A percentile compares a stretch with the other conserved stretches of the same genome.
phyloP scores from a whole-genome alignment of 257 asterid genomes.

The Solanum chmielewskii region DNA sequence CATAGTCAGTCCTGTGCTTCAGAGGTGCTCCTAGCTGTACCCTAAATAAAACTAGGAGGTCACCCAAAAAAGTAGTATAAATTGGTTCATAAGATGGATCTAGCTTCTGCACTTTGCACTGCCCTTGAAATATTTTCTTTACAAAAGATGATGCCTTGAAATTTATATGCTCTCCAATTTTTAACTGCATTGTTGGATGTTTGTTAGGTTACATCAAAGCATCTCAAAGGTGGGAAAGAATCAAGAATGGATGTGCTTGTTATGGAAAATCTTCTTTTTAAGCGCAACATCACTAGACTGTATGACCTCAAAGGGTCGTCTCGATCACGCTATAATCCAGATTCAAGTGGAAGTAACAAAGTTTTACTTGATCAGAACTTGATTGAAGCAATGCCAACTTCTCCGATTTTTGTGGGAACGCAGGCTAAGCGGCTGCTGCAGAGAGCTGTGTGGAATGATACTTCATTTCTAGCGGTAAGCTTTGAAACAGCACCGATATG shows the following conservation, averaged over 20 bases:
- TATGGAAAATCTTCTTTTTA: conserved; percentile 92
- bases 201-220: conserved; percentile 65
- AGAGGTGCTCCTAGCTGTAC: neutral
- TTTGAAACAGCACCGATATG: neutral
- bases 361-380: conserved; percentile 88
- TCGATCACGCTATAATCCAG: conserved; percentile 84
- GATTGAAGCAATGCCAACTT: conserved; percentile 96
- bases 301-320: conserved; percentile 96
- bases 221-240: conserved; percentile 85
- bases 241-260: conserved; percentile 83
- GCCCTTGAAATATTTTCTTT: neutral
- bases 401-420: conserved; percentile 88
- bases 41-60: neutral
- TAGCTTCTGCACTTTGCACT: neutral
- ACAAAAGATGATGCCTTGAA: neutral
- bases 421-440: conserved; percentile 74
- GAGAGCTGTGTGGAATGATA: conserved; percentile 97
- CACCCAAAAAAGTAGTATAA: neutral
- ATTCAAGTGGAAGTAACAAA: conserved; percentile 78
- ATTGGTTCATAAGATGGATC: neutral
- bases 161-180: neutral
- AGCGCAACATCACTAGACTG: conserved; percentile 62
- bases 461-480: conserved; percentile 91
- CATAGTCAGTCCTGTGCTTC: neutral
- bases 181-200: neutral